These are phyloP conservation scores for Draba incana DNA, from an alignment of 345 rosid genomes.

Conservation along the genomic window DNA sequence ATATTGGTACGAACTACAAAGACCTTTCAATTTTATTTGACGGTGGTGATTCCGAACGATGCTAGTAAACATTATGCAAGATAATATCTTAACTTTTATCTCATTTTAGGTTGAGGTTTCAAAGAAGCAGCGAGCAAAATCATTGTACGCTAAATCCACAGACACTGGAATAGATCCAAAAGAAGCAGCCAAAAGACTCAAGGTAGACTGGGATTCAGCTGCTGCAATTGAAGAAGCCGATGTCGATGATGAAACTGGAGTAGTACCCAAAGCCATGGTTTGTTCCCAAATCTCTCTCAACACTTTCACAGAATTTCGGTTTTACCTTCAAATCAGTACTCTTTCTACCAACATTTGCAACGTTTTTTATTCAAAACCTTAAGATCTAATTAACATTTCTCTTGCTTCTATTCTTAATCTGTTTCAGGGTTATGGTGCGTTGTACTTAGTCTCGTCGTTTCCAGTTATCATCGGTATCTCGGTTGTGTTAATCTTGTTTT, in stretches of 20 bases:
- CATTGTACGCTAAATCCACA: conserved; percentile 80
- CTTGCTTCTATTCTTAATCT: conserved; percentile 14
- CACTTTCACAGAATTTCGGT: not conserved
- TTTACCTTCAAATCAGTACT: not conserved
- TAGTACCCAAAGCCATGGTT: conserved; percentile 78
- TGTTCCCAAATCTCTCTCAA: conserved; percentile 43
- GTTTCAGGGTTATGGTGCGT: conserved; percentile 92
- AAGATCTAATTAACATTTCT: conserved; percentile 6
- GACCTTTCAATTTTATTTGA: conserved; percentile 1
- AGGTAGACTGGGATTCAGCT: conserved; percentile 93
- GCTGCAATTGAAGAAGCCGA: conserved; percentile 79
- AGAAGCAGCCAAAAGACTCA: conserved; percentile 87
- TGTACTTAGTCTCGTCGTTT: conserved; percentile 86
- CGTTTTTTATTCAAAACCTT: not conserved
- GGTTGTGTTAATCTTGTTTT: conserved; percentile 81
- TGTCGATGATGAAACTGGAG: conserved; percentile 56
- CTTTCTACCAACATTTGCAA: conserved; percentile 7
- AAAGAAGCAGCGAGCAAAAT: conserved; percentile 66
- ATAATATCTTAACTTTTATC: conserved; percentile 3
- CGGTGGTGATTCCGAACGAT: conserved; percentile 3
- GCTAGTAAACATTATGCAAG: too few relatives aligned
- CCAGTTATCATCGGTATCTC: conserved; percentile 89
- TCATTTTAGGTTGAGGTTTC: conserved; percentile 61
- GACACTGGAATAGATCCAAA: conserved; percentile 82
- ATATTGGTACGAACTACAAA: not conserved